A percentile compares a stretch with the other conserved stretches of the same genome.
Conservation (phyloP, 2,329 filamentous ascomycete genomes). For the Apiospora rasikravindrae region DNA sequence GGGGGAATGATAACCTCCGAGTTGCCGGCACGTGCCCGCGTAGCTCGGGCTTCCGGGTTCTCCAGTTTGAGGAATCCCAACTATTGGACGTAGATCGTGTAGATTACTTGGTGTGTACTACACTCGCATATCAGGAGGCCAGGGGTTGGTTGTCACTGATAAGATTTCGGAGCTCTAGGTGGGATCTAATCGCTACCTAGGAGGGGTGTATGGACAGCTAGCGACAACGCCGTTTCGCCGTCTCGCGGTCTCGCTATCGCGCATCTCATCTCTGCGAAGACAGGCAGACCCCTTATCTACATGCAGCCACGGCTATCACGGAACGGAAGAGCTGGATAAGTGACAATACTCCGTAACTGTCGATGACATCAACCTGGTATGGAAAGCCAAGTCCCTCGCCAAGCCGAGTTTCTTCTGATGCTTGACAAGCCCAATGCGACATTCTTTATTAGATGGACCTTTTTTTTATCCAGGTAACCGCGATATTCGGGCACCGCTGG, state of each 20-base stretch:
- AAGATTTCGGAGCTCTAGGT: neutral
- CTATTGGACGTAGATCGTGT: neutral
- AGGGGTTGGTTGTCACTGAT: neutral
- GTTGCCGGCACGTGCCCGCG: slow-evolving; percentile 13
- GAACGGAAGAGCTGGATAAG: neutral
- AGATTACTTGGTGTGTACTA: neutral
- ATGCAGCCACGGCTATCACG: slow-evolving; percentile 4
- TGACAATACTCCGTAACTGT: too few relatives aligned
- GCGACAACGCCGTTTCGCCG: neutral
- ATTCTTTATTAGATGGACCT: neutral
- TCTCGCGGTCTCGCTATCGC: neutral
- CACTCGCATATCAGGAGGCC: neutral
- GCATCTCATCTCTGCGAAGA: neutral
- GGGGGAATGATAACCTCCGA: neutral
- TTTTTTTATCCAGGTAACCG: neutral
- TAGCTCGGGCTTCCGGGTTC: neutral
- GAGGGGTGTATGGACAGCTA: neutral
- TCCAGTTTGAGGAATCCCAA: neutral
- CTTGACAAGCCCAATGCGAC: neutral
- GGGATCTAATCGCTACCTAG: neutral
- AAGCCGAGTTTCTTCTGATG: neutral
- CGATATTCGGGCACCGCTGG: neutral
- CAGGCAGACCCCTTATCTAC: neutral
- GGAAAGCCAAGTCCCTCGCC: neutral
- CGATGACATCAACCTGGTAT: neutral